Conservation (phyloP, 1,284 basidiomycete species). For the Ceratobasidium sp. region DNA sequence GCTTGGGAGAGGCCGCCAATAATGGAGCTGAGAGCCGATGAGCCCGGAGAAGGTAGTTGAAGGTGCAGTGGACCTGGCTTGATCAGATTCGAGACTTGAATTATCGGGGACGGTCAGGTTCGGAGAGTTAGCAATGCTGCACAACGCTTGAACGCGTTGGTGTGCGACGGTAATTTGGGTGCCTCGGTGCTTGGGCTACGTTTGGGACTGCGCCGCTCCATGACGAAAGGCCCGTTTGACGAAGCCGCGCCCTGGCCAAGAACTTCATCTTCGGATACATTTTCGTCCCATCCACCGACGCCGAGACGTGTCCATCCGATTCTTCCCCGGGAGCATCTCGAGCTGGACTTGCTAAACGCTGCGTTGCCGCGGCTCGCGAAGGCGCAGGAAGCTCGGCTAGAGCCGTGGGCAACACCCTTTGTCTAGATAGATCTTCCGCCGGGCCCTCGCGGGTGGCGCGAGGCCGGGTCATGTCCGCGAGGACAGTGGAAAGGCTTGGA, state of each 20-base stretch:
- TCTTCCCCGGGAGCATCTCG: not conserved
- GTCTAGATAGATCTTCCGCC: not conserved
- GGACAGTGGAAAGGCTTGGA: constrained; percentile 7
- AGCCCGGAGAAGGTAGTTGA: constrained; percentile 19
- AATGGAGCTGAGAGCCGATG: constrained; percentile 26
- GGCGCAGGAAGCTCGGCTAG: constrained; percentile 10
- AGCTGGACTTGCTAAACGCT: not conserved
- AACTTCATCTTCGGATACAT: not conserved
- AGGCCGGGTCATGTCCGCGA: constrained; percentile 21
- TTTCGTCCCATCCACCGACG: not conserved
- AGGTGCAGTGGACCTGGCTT: not conserved
- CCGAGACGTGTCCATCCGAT: not conserved
- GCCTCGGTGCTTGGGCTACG: not conserved
- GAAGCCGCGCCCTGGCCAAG: not conserved
- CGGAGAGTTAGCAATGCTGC: not conserved
- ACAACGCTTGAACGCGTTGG: not conserved
- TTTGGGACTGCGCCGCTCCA: not conserved
- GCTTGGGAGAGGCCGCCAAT: constrained; percentile 14
- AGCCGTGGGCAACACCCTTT: constrained; percentile 8
- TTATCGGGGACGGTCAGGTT: not conserved
- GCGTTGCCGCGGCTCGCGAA: not conserved
- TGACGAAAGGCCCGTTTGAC: not conserved
- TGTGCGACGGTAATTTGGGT: not conserved
- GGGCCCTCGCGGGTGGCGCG: not conserved
- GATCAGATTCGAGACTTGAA: not conserved